Evolutionary conservation across 192 early-diverging fungal species (phyloP).

Genomic region (Entrophospora sp.): DNA sequence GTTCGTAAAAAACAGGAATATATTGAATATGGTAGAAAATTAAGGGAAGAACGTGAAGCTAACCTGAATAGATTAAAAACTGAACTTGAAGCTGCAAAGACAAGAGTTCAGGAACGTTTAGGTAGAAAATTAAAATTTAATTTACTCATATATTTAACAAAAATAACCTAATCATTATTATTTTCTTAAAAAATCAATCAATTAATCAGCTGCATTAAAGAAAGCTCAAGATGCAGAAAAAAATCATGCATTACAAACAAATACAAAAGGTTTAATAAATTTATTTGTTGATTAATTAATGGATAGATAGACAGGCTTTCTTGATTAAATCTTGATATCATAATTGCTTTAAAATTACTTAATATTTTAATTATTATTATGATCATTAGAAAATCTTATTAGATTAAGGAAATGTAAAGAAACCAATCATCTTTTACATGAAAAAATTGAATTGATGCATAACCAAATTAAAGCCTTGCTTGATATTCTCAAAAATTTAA

Average conservation of each 20-base stretch:
- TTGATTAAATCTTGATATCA: too few species aligned
- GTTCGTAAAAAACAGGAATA: slow-evolving; percentile 22
- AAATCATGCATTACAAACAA: not conserved
- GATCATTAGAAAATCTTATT: not conserved
- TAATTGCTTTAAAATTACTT: too few species aligned
- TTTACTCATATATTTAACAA: not conserved
- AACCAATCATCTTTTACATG: not conserved
- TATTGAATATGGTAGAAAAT: slow-evolving; percentile 21
- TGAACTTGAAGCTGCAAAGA: not conserved
- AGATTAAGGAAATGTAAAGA: not conserved
- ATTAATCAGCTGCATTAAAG: not conserved
- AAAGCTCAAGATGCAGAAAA: not conserved
- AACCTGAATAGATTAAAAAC: slow-evolving; percentile 16
- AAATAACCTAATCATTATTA: not conserved
- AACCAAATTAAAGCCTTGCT: slow-evolving; percentile 30
- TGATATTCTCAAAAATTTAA: slow-evolving; percentile 38
- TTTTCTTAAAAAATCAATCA: not conserved
- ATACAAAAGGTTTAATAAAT: not conserved
- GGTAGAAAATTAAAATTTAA: slow-evolving; percentile 17
- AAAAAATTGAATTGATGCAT: slow-evolving; percentile 22
- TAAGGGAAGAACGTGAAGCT: slow-evolving; percentile 13
- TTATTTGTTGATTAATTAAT: too few species aligned
- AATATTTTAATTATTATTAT: too few species aligned
- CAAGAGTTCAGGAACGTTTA: slow-evolving; percentile 18
- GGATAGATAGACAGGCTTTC: too few species aligned